Conservation (phyloP, 164 flowering plant genomes). For the Vitis riparia region DNA sequence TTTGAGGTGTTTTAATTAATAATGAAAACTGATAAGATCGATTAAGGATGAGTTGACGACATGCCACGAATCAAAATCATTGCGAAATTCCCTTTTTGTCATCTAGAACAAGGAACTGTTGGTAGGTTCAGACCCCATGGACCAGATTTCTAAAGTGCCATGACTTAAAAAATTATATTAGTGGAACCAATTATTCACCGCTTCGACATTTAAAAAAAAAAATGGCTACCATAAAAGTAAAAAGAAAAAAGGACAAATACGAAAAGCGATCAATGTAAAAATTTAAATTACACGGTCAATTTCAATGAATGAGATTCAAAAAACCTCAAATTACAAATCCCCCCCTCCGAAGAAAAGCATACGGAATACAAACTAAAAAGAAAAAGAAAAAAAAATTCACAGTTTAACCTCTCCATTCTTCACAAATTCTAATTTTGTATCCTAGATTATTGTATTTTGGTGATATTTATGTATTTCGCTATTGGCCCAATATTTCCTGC, state of each 20-base stretch:
- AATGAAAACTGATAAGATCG: too few species aligned
- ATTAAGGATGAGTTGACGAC: background rate
- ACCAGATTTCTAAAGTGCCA: slow-evolving; percentile 30
- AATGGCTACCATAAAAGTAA: background rate
- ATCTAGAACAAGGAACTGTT: slow-evolving; percentile 25
- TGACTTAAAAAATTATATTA: slow-evolving; percentile 14
- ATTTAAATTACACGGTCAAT: slow-evolving; percentile 1
- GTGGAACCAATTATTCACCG: slow-evolving; percentile 48
- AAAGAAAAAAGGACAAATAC: background rate
- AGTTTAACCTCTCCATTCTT: slow-evolving; percentile 16
- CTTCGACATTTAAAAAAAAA: slow-evolving; percentile 4
- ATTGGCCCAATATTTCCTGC: background rate
- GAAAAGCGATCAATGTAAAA: too few species aligned
- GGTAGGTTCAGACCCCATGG: slow-evolving; percentile 49
- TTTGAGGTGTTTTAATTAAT: too few species aligned
- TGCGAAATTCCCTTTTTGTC: background rate
- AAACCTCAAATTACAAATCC: slow-evolving; percentile 21
- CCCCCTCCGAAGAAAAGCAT: slow-evolving; percentile 1
- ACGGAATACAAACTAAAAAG: background rate
- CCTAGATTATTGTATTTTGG: slow-evolving; percentile 7
- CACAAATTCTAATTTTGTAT: slow-evolving; percentile 13
- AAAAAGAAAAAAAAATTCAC: slow-evolving; percentile 16
- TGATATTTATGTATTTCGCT: background rate
- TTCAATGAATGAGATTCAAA: slow-evolving; percentile 26
- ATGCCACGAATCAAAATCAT: slow-evolving; percentile 23